Percentiles rank a stretch among this genome's conserved stretches.
Conservation (phyloP, 2,329 filamentous ascomycete genomes). For the Trichoderma atrobrunneum region DNA sequence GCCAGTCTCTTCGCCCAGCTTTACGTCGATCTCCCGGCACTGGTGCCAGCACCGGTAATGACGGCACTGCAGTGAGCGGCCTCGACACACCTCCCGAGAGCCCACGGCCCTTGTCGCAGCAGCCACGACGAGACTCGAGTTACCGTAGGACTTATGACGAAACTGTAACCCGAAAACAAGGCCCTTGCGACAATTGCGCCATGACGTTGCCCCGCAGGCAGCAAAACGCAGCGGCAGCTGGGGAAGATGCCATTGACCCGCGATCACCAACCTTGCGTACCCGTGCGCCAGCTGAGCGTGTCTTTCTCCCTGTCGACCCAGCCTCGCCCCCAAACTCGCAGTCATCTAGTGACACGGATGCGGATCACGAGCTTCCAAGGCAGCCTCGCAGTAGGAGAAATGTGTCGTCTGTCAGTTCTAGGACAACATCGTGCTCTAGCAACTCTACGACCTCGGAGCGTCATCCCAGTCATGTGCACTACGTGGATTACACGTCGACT, state of each 20-base stretch:
- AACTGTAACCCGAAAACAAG: constrained; percentile 60
- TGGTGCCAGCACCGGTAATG: constrained; percentile 25
- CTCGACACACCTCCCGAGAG: constrained; percentile 60
- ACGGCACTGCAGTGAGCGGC: constrained; percentile 32
- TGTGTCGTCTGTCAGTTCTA: constrained; percentile 43
- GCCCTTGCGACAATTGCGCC: constrained; percentile 66
- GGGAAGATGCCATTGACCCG: constrained; percentile 36
- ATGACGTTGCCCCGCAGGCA: constrained; percentile 55
- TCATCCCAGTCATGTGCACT: constrained; percentile 57
- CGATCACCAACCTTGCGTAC: constrained; percentile 59
- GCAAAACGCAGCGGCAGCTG: constrained; percentile 27
- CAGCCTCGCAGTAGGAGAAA: constrained; percentile 41
- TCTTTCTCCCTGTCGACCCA: constrained; percentile 48
- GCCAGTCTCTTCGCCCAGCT: constrained; percentile 43
- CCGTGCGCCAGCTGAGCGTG: constrained; percentile 57
- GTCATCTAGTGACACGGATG: constrained; percentile 51
- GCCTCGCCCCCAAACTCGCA: constrained; percentile 53
- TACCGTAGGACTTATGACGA: constrained; percentile 64
- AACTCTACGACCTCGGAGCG: constrained; percentile 47
- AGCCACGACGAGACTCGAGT: constrained; percentile 53
- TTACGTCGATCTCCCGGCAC: constrained; percentile 41
- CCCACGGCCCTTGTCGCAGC: constrained; percentile 44
- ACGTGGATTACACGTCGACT: constrained; percentile 65
- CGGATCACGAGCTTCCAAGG: constrained; percentile 44
- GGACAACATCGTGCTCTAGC: constrained; percentile 52